These are phyloP conservation scores for Xylaria arbuscula DNA, from an alignment of 2,329 filamentous ascomycete species.

Conservation along the genomic window DNA sequence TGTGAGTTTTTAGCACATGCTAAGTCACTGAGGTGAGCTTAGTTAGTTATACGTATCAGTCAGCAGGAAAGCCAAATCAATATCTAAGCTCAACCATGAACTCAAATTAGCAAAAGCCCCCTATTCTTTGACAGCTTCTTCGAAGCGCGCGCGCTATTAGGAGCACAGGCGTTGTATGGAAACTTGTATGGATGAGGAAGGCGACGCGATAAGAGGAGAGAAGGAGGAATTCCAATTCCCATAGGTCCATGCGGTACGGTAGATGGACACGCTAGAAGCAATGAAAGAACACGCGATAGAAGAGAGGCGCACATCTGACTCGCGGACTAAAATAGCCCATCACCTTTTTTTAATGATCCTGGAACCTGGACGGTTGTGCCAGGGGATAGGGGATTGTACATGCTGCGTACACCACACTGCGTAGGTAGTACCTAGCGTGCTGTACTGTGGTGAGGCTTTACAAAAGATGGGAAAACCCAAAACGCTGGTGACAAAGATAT, in stretches of 20 bases:
- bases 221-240: not conserved
- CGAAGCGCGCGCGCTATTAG: constrained; percentile 8
- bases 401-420: not conserved
- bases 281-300: constrained; percentile 14
- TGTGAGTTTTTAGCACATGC: not conserved
- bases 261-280: constrained; percentile 10
- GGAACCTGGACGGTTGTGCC: not conserved
- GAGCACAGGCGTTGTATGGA: constrained; percentile 8
- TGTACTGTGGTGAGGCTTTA: not conserved
- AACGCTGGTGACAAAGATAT: constrained; percentile 30
- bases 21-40: too few relatives aligned
- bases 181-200: constrained; percentile 31
- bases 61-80: too few relatives aligned
- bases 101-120: not conserved
- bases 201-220: constrained; percentile 6
- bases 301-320: not conserved
- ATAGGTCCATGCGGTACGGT: not conserved
- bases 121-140: not conserved
- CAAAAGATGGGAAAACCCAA: not conserved
- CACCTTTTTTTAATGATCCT: constrained; percentile 1
- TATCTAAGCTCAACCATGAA: not conserved
- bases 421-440: not conserved
- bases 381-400: not conserved
- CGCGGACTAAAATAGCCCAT: constrained; percentile 1
- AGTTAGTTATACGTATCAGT: too few relatives aligned